Conservation (phyloP, 2,329 filamentous ascomycete species). For the Cercospora zeae-maydis region DNA sequence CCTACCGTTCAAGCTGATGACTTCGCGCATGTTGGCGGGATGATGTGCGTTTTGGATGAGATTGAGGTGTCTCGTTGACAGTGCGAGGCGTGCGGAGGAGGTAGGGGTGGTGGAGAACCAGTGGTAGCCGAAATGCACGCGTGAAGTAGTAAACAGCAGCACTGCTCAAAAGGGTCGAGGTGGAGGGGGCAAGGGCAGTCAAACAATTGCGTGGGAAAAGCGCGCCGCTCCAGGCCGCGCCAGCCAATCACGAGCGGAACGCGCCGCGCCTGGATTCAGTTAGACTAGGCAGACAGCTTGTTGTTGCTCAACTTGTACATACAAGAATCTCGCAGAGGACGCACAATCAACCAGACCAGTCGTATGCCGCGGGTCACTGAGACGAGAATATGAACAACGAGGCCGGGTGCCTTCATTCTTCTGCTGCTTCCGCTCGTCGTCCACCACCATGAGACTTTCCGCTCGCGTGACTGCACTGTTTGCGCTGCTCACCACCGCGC, state of each 20-base stretch:
- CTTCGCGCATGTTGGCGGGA: constrained; percentile 83
- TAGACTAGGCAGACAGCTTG: too few relatives aligned
- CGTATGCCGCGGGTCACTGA: neutral
- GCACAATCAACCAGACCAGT: neutral
- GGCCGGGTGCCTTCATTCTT: neutral
- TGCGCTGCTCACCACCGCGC: constrained; percentile 26
- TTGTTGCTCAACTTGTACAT: too few relatives aligned
- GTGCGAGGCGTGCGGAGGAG: constrained; percentile 15
- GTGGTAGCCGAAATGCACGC: constrained; percentile 3
- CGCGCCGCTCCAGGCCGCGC: neutral
- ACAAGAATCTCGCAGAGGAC: too few relatives aligned
- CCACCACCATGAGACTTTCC: constrained; percentile 29
- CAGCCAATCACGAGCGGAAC: neutral
- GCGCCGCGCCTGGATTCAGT: too few relatives aligned
- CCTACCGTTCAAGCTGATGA: constrained; percentile 97
- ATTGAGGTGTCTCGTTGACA: constrained; percentile 21
- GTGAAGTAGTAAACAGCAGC: constrained; percentile 3
- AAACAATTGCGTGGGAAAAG: neutral
- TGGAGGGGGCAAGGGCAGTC: neutral
- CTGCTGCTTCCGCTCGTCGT: neutral
- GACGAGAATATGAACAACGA: constrained; percentile 4
- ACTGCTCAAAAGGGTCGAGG: neutral
- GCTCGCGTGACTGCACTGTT: constrained; percentile 24
- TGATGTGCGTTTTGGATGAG: constrained; percentile 9
- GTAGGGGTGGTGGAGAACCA: constrained; percentile 9